Base-by-base conservation (phyloP, 257 asterid species). In the Solanum medicagineum region DNA sequence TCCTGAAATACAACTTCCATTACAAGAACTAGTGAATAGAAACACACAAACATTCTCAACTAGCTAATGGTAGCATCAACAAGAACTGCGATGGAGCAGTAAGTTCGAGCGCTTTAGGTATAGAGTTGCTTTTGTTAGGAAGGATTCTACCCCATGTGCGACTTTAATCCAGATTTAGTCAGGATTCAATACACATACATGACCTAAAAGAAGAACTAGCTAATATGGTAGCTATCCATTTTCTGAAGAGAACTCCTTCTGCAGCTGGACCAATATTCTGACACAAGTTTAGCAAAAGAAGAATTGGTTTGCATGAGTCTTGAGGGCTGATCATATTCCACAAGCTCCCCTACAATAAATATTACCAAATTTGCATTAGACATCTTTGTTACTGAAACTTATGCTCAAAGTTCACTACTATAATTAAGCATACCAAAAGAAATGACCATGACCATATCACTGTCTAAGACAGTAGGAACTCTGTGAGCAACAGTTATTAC, bases 391-490 rank as follows among this genome's bases (percentile, higher is more conserved):
- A 47, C 49, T 62, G 17, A n/a, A 59, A 62, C 16, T 32, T 47
- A 80, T 53, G 36, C 66, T 53, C 85, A n/a, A 71, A 10, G 53
- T 63, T 65, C n/a, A 16, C 24, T 22, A 57, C 12, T 22, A 11
- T 1, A 60, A 62, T 29, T 54, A 86, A 3, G 42, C 89, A 0
- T 91, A 93, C 98, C 98, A 51, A 90, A 92, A 81, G 95, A 91
- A 81, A 95, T 91, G 82, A 92, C 92, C 91, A 94, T 83, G 86
- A 95, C 97, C 98, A 92, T 94, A 59, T 92, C 93, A 85, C 98
- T 93, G 87, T 95, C 98, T 63, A 94, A 86, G 19, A 95, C 98
- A 6, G 98, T 95, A 49, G 98, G 98, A 85, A 95, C 95, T 85
- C 98, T 88, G 71, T 95, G 98, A 56, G 98, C 98, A 74, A 92